A percentile compares a stretch with the other conserved stretches of the same genome.
phyloP scores from a whole-genome alignment of 495 filamentous ascomycete species.

The Pyronema domesticum region DNA sequence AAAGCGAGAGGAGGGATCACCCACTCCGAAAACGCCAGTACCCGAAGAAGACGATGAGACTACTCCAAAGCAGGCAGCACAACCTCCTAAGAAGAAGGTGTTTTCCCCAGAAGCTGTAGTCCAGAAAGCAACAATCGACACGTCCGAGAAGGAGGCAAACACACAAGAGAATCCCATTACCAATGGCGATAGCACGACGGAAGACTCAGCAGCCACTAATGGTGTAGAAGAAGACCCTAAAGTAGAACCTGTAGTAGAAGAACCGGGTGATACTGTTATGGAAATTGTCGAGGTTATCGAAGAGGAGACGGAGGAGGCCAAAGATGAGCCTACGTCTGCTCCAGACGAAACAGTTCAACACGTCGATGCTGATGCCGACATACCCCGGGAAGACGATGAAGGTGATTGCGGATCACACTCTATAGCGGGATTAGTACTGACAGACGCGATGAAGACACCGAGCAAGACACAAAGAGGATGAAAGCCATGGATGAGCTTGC shows the following conservation, averaged over 20 bases:
- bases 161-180: neutral
- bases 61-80: neutral
- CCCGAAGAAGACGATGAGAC: conserved; percentile 11
- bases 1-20: conserved; percentile 20
- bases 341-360: conserved; percentile 16
- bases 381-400: conserved; percentile 48
- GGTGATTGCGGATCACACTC: conserved; percentile 31
- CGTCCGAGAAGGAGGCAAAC: conserved; percentile 1
- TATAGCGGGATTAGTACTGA: conserved; percentile 27
- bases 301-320: conserved; percentile 10
- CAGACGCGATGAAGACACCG: conserved; percentile 31
- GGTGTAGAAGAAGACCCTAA: neutral
- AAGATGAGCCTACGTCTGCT: neutral
- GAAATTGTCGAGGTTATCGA: neutral
- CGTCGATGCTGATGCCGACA: conserved; percentile 33
- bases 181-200: neutral
- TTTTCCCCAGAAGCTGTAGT: neutral
- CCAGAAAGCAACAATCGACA: neutral
- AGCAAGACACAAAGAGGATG: conserved; percentile 39
- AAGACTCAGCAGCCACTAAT: neutral
- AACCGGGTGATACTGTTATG: neutral
- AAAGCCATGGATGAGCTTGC: conserved; percentile 62
- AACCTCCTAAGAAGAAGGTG: too few species aligned
- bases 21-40: neutral
- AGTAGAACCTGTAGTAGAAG: too few species aligned